phyloP scores from a whole-genome alignment of 495 filamentous ascomycete genomes.

The Rhizodiscina lignyota region DNA sequence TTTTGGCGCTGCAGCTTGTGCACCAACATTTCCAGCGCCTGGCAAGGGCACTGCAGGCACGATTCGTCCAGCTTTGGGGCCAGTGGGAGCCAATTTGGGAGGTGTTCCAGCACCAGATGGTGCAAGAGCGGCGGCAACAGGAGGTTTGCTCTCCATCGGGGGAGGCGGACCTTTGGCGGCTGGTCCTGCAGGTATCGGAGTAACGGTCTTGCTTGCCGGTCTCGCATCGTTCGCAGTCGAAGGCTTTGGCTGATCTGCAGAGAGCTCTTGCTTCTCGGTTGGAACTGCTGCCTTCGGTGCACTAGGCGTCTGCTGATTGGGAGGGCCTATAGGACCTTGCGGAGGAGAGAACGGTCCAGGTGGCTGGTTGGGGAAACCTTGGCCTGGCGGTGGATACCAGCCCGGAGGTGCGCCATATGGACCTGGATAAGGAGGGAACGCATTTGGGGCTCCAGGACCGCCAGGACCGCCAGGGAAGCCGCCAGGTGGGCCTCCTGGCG shows the following conservation, averaged over 20 bases:
- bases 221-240: not conserved
- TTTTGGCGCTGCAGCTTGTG: constrained; percentile 15
- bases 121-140: constrained; percentile 19
- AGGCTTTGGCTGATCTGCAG: not conserved
- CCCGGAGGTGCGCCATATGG: constrained; percentile 39
- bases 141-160: constrained; percentile 25
- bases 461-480: constrained; percentile 43
- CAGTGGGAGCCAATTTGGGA: constrained; percentile 29
- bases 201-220: constrained; percentile 6
- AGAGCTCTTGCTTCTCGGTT: constrained; percentile 5
- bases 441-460: constrained; percentile 4
- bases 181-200: constrained; percentile 8
- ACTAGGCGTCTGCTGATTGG: too few relatives aligned
- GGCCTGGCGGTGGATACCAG: constrained; percentile 69
- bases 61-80: constrained; percentile 54
- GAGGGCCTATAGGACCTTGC: constrained; percentile 21
- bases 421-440: constrained; percentile 32
- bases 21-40: too few relatives aligned
- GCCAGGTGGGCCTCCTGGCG: constrained; percentile 35
- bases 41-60: constrained; percentile 40
- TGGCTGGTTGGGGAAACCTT: constrained; percentile 57
- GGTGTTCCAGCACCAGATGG: constrained; percentile 9
- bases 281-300: constrained; percentile 26
- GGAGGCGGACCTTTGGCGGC: constrained; percentile 21
- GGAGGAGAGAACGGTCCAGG: constrained; percentile 19